Conservation (phyloP, 352 stramenopile genomes). For the Globisporangium abappressorium region DNA sequence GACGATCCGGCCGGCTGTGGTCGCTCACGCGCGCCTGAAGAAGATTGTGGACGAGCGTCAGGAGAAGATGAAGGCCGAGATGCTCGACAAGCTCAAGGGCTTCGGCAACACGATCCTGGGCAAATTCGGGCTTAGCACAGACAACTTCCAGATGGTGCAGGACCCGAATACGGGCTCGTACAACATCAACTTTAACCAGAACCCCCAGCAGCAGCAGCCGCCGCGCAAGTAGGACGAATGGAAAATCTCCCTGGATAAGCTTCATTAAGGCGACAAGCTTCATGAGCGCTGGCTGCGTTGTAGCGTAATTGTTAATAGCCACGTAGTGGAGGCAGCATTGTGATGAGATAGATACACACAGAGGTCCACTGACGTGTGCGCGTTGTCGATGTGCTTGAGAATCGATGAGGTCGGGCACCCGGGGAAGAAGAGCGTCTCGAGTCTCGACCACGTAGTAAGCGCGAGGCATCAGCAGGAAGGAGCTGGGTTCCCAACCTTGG, state of each 20-base stretch:
- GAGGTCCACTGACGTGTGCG: too few species aligned
- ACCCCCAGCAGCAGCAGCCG: slow-evolving; percentile 20
- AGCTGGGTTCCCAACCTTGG: too few species aligned
- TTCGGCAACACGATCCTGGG: slow-evolving; percentile 98
- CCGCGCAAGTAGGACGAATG: slow-evolving; percentile 3
- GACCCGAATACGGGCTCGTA: slow-evolving; percentile 97
- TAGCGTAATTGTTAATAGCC: neutral
- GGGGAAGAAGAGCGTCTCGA: too few species aligned
- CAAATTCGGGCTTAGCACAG: slow-evolving; percentile 98
- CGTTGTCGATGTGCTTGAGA: too few species aligned
- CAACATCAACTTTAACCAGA: slow-evolving; percentile 94
- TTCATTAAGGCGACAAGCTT: too few species aligned
- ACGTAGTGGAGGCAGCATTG: neutral
- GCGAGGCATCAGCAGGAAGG: too few species aligned
- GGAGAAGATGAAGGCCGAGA: slow-evolving; percentile 99
- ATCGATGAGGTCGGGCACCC: too few species aligned
- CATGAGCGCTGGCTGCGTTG: too few species aligned
- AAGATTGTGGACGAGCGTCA: slow-evolving; percentile 92
- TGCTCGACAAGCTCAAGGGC: slow-evolving; percentile 97
- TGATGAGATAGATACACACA: neutral
- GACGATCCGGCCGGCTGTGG: slow-evolving; percentile 48
- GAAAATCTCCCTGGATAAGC: too few species aligned
- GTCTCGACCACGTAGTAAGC: too few species aligned
- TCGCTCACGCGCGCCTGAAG: slow-evolving; percentile 75
- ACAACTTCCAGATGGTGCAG: slow-evolving; percentile 99